These are phyloP conservation scores for Macrolepiota fuliginosa DNA, from an alignment of 768 basidiomycete species.

Conservation along the genomic window DNA sequence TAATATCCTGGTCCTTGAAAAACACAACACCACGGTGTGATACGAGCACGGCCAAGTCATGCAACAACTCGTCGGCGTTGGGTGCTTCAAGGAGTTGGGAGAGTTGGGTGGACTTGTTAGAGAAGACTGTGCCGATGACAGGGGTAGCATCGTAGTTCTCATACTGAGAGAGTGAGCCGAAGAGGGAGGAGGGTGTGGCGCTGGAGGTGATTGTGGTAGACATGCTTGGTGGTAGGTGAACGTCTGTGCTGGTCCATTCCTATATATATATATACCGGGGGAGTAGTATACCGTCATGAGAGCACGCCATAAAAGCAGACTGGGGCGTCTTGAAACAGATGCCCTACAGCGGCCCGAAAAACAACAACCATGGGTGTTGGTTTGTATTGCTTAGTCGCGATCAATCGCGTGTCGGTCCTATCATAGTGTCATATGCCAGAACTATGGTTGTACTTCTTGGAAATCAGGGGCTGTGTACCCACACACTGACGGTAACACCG, in stretches of 20 bases:
- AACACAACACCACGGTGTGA: slow-evolving; percentile 64
- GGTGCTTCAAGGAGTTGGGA: slow-evolving; percentile 39
- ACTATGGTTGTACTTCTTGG: too few relatives aligned
- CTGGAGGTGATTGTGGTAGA: not conserved
- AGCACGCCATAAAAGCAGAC: not conserved
- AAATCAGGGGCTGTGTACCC: too few relatives aligned
- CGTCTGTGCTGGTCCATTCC: not conserved
- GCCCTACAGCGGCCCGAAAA: not conserved
- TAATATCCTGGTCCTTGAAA: slow-evolving; percentile 56
- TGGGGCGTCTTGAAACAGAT: not conserved
- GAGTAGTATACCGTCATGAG: not conserved
- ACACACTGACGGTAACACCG: too few relatives aligned
- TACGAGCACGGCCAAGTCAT: slow-evolving; percentile 51
- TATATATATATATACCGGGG: not conserved
- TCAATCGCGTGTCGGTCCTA: too few relatives aligned
- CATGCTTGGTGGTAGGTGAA: not conserved
- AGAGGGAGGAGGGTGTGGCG: slow-evolving; percentile 17
- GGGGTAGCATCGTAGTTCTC: slow-evolving; percentile 42
- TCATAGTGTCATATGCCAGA: too few relatives aligned
- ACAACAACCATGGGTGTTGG: not conserved
- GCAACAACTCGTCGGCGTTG: slow-evolving; percentile 48
- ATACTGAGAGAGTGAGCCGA: slow-evolving; percentile 33
- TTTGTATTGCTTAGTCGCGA: too few relatives aligned
- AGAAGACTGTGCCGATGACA: slow-evolving; percentile 55
- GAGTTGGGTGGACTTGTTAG: slow-evolving; percentile 41